phyloP scores from a whole-genome alignment of 768 basidiomycete genomes.

The Leucogyrophana mollusca region DNA sequence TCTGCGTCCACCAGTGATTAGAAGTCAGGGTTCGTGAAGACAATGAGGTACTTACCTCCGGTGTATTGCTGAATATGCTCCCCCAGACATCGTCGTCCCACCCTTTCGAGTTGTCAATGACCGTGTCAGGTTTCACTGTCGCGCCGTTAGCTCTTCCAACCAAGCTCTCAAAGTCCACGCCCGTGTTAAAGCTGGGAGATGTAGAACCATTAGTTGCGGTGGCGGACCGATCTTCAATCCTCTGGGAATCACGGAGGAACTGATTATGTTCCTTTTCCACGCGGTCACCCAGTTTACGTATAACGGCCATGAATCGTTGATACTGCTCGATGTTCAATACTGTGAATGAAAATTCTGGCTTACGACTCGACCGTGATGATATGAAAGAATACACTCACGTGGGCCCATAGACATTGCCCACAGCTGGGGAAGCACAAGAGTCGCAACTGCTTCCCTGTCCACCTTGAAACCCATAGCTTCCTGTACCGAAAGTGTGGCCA shows the following conservation, averaged over 20 bases:
- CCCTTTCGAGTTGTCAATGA: slow-evolving; percentile 35
- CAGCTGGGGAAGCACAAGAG: slow-evolving; percentile 83
- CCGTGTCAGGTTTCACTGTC: slow-evolving; percentile 44
- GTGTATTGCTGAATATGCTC: slow-evolving; percentile 57
- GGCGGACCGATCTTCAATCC: slow-evolving; percentile 77
- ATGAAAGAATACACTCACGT: slow-evolving; percentile 43
- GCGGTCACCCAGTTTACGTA: slow-evolving; percentile 73
- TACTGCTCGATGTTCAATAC: slow-evolving; percentile 88
- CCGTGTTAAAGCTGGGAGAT: slow-evolving; percentile 37
- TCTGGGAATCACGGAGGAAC: slow-evolving; percentile 89
- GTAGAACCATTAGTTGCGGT: slow-evolving; percentile 42
- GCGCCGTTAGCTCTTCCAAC: slow-evolving; percentile 59
- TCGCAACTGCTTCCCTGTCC: slow-evolving; percentile 89
- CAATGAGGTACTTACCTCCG: slow-evolving; percentile 20
- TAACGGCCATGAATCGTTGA: slow-evolving; percentile 86
- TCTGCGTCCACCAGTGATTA: slow-evolving; percentile 1
- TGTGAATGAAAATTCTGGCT: slow-evolving; percentile 28
- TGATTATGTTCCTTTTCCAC: slow-evolving; percentile 93
- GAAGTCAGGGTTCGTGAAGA: not conserved
- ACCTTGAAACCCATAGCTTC: slow-evolving; percentile 96
- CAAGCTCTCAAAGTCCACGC: slow-evolving; percentile 84
- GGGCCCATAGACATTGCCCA: slow-evolving; percentile 99
- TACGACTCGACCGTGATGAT: not conserved
- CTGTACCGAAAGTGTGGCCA: slow-evolving; percentile 87
- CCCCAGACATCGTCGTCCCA: slow-evolving; percentile 91